Evolutionary conservation across 805 yeast species (phyloP), one percentile per base, ranked within the genome.

Genomic region (Sungouiella blattae): DNA sequence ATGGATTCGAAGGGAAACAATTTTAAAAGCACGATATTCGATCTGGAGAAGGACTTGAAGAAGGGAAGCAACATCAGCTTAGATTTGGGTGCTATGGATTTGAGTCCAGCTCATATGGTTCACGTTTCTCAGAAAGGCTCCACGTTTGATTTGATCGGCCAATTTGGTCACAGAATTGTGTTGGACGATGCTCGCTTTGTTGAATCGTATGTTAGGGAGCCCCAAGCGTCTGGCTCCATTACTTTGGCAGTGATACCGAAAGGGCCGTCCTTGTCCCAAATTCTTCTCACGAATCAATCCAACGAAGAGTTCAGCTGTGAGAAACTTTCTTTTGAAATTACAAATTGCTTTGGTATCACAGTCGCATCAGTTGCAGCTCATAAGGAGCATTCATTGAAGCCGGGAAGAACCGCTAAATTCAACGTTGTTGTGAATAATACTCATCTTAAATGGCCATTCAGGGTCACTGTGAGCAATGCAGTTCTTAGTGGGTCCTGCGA

Each of bases 401-500:
- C 70, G 6, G 53, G 52, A 2, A 55, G 57, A 35, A 39, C 46
- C 5, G 48, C 57, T 7, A 65, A 58, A 31, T 64, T 66, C 43
- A 64, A 65, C 32, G 51, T 67, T 32, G 43, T 52, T 3, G 42
- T 64, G 26, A 51, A 47, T 28, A 50, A 50, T 36, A 55, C 60
- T 15, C 64, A 64, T 35, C 47, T 57, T 35, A 58, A 60, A 37
- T 54, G 47, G 35, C 69, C 70, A 5, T 60, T 64, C 46, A 49
- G 48, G 32, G 42, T 66, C 4, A 37, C 47, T 5, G 45, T 64
- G 47, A 43, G 35, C 26, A 60, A 55, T 36, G 53, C 40, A 1
- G 25, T 36, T 6, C 28, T 38, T 18, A 24, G 28, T 14, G 62
- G 57, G 6, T 39, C 33, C 15, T 53, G 58, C 32, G 46, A 46